phyloP scores from a whole-genome alignment of 305 asterid genomes.

The Andrographis paniculata region DNA sequence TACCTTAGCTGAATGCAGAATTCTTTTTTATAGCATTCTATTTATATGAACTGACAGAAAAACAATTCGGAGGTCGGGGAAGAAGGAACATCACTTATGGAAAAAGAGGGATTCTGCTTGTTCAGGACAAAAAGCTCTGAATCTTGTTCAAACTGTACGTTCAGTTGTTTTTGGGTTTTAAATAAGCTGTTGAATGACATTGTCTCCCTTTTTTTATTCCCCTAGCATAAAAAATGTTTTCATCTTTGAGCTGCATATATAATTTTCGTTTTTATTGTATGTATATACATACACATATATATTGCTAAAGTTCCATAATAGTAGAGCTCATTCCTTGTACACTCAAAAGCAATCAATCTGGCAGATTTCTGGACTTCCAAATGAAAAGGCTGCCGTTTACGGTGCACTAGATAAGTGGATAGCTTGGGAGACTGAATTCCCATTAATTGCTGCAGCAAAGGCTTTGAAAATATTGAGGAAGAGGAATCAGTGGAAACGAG shows the following conservation, averaged over 20 bases:
- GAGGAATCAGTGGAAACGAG: constrained; percentile 62
- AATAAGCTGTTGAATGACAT: neutral
- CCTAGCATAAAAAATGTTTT: neutral
- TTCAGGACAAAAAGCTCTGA: constrained; percentile 76
- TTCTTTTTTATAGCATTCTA: neutral
- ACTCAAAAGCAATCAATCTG: neutral
- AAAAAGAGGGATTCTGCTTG: constrained; percentile 64
- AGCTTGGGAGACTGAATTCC: constrained; percentile 96
- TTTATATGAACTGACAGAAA: constrained; percentile 30
- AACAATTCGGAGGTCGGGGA: constrained; percentile 31
- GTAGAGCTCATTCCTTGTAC: constrained; percentile 1
- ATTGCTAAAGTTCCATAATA: neutral
- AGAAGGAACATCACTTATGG: constrained; percentile 86
- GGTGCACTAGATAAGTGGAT: constrained; percentile 76
- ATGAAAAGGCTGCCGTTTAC: constrained; percentile 77
- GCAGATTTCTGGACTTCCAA: constrained; percentile 74
- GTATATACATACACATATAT: too few species aligned
- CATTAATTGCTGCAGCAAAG: constrained; percentile 81
- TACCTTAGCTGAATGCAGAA: neutral
- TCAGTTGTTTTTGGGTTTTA: neutral
- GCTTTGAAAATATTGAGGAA: constrained; percentile 63
- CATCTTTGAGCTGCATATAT: neutral
- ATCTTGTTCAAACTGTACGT: constrained; percentile 59
- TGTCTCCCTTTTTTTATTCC: neutral
- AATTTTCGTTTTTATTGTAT: neutral